Conservation (phyloP, 2,329 filamentous ascomycete species). For the Scedosporium apiospermum region DNA sequence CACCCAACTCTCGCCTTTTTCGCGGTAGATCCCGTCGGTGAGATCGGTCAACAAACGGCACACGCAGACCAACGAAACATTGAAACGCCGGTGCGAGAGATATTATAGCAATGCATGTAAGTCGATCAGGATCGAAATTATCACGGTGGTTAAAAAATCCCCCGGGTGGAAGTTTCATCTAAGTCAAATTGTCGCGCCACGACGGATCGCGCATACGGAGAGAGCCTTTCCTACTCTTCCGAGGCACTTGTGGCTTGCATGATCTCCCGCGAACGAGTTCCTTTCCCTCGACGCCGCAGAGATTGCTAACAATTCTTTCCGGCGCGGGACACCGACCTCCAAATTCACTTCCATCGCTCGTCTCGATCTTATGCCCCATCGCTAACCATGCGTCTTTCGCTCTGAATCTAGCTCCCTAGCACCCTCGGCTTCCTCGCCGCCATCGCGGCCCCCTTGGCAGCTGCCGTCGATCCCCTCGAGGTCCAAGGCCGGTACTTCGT, state of each 20-base stretch:
- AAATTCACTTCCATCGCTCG: background rate
- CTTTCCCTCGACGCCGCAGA: no score
- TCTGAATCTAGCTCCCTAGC: background rate
- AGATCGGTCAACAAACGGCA: background rate
- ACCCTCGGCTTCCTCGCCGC: conserved; percentile 33
- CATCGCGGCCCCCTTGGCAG: conserved; percentile 40
- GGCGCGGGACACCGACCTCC: no score
- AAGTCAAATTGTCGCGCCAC: background rate
- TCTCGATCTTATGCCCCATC: background rate
- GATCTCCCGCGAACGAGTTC: no score
- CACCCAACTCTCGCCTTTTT: background rate
- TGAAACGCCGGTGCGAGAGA: background rate
- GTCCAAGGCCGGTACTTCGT: conserved; percentile 50
- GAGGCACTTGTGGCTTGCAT: no score
- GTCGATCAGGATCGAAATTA: background rate
- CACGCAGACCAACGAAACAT: background rate
- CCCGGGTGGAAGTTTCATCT: no score
- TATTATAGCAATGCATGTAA: background rate
- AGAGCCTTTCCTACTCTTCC: no score
- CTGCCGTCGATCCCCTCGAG: conserved; percentile 47
- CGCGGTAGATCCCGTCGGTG: background rate
- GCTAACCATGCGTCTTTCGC: background rate
- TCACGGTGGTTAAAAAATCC: no score
- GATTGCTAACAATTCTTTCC: no score
- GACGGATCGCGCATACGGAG: background rate